Base-by-base conservation (phyloP, 257 asterid species). In the Solanum clarkiae region DNA sequence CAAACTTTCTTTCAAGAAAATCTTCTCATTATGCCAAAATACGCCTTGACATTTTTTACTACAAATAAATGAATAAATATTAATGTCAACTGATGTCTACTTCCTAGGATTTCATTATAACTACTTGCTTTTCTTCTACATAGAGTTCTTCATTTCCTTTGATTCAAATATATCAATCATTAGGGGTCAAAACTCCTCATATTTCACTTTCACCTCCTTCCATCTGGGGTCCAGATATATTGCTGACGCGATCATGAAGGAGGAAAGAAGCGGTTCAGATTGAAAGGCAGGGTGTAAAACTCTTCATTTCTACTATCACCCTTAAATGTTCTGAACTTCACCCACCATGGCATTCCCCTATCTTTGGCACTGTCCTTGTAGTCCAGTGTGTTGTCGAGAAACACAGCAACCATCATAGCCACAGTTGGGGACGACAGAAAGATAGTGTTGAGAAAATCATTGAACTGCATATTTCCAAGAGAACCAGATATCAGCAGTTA, bases 271-370 rank as follows among this genome's bases (percentile, higher is more conserved):
- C 98, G 93, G 89, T 95, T 92, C 88, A 97, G 98, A 74, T 94
- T 97, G 92, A 97, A 95, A 14, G 99, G 99, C 69, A 95, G 98
- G 36, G 98, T 94, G 94, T 97, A 97, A 84, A 95, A 97, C 92
- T 97, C 99, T 88, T 97, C 98, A 51, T 95, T 97, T 53, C 99
- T 83, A 80, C 93, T 93, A 91, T 97, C 99, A 44, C 97, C 99
- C 90, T 92, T 94, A 87, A 94, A 95, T 3, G 97, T 88, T 80
- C 98, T 87, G 91, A 97, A 97, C 89, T 94, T 95, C 54, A 86
- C 98, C 99, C 98, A 95, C 99, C 99, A 95, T 3, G 98, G 99
- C 98, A 95, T 94, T 80, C 99, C 99, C 16, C 99, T 90, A 89
- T 97, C 99, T 89, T 82, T 88, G 17, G 95, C 99, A 71, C 95